A percentile compares a stretch with the other conserved stretches of the same genome.
phyloP scores from a whole-genome alignment of 345 rosid genomes.

The Streptanthus diversifolius region DNA sequence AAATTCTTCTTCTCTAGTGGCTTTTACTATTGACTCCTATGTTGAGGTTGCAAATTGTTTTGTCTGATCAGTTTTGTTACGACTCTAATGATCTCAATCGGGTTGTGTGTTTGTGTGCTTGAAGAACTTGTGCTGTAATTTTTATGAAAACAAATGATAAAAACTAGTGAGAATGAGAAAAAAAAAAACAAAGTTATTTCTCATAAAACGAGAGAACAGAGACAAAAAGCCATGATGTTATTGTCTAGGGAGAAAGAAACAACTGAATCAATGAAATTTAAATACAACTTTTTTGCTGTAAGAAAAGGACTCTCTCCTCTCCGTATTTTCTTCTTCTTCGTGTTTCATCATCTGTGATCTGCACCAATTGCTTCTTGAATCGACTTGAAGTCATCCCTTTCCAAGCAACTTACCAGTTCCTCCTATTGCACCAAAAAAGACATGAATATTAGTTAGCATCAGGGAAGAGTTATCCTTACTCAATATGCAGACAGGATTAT shows the following conservation, averaged over 20 bases:
- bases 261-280: slow-evolving; percentile 19
- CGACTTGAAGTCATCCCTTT: slow-evolving; percentile 90
- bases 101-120: background rate
- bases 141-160: background rate
- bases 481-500: background rate
- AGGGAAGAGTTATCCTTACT: background rate
- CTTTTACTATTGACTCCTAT: background rate
- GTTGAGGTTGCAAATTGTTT: background rate
- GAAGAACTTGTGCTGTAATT: background rate
- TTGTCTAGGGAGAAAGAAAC: background rate
- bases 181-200: background rate
- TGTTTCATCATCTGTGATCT: slow-evolving; percentile 53
- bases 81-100: background rate
- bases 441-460: background rate
- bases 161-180: background rate
- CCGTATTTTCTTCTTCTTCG: slow-evolving; percentile 5
- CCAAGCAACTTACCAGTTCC: slow-evolving; percentile 77
- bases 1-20: background rate
- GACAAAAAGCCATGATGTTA: background rate
- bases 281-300: slow-evolving; percentile 8
- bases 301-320: background rate
- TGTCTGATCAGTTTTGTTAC: background rate
- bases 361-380: slow-evolving; percentile 83
- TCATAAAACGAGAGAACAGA: background rate
- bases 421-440: slow-evolving; percentile 41